Conservation (phyloP, 345 rosid genomes). For the Dovyalis caffra region DNA sequence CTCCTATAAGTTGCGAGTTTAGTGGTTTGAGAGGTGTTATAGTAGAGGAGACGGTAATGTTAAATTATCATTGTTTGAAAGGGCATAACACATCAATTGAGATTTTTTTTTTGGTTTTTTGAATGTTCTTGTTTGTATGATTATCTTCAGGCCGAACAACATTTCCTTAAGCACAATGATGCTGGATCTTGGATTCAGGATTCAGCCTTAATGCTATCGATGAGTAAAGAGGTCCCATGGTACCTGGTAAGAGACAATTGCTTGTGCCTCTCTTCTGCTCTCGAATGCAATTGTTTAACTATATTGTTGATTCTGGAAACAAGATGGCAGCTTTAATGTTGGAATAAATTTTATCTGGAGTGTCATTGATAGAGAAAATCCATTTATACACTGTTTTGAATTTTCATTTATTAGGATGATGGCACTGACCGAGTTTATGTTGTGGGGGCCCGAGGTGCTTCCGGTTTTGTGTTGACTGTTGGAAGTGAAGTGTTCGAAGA, state of each 20-base stretch:
- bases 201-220: constrained; percentile 82
- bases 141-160: constrained; percentile 78
- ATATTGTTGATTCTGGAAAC: constrained; percentile 3
- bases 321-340: constrained; percentile 2
- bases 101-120: neutral
- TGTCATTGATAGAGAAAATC: neutral
- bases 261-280: neutral
- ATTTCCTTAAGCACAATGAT: constrained; percentile 89
- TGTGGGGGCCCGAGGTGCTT: constrained; percentile 69
- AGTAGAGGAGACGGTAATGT: constrained; percentile 67
- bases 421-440: constrained; percentile 72
- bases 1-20: constrained; percentile 72
- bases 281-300: neutral
- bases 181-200: constrained; percentile 99
- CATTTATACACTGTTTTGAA: neutral
- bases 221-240: constrained; percentile 99
- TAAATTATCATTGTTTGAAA: neutral
- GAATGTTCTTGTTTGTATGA: constrained; percentile 10
- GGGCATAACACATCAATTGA: neutral
- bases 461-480: constrained; percentile 60
- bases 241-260: constrained; percentile 56
- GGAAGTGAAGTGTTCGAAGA: constrained; percentile 89
- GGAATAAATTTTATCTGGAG: constrained; percentile 2
- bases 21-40: constrained; percentile 82
- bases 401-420: constrained; percentile 58